Percentiles rank a stretch among this genome's conserved stretches.
Evolutionary conservation across 257 asterid genomes (phyloP).

Genomic region (Solanum piurae): DNA sequence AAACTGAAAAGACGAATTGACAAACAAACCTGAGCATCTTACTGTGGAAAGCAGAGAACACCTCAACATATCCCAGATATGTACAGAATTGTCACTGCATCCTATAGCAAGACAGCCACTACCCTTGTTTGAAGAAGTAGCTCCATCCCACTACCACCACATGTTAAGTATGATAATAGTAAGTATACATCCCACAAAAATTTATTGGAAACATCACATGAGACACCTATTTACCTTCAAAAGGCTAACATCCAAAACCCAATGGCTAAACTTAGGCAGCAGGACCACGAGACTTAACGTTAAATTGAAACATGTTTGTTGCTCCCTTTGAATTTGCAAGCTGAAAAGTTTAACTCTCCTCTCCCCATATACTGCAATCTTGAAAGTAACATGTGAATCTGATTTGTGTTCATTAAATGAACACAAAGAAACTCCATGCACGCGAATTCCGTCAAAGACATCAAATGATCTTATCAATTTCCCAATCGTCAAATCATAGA

Average conservation of each 20-base stretch:
- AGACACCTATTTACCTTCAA: conserved; percentile 32
- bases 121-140: conserved; percentile 13
- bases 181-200: not conserved
- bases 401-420: conserved; percentile 11
- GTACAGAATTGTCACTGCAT: conserved; percentile 69
- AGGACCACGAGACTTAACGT: conserved; percentile 35
- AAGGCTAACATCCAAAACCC: conserved; percentile 86
- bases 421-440: conserved; percentile 66
- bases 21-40: conserved; percentile 46
- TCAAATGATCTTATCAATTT: conserved; percentile 38
- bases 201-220: not conserved
- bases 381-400: conserved; percentile 17
- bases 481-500: conserved; percentile 45
- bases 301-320: conserved; percentile 2
- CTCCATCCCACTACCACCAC: conserved; percentile 27
- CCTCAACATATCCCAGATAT: conserved; percentile 58
- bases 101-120: conserved; percentile 55
- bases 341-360: conserved; percentile 72
- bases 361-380: conserved; percentile 66
- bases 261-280: conserved; percentile 61
- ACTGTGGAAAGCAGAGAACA: conserved; percentile 39
- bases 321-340: conserved; percentile 19
- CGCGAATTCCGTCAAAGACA: conserved; percentile 85
- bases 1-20: not conserved
- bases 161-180: not conserved